These are phyloP conservation scores for Globisporangium spiculum DNA, from an alignment of 352 stramenopile genomes.

Conservation along the genomic window DNA sequence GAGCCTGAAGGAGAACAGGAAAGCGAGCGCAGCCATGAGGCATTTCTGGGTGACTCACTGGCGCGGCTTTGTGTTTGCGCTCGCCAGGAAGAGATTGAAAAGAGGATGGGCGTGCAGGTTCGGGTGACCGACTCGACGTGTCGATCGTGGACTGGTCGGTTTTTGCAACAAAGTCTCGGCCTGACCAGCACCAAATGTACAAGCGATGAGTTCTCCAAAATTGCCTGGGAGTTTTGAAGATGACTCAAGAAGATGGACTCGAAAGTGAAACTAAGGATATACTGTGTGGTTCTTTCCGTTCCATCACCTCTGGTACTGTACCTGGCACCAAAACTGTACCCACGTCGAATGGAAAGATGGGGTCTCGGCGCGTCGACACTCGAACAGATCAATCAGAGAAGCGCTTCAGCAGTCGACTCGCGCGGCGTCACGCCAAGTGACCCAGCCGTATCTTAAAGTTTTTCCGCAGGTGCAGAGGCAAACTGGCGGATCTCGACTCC, in stretches of 20 bases:
- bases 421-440: not conserved
- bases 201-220: not conserved
- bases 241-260: too few relatives aligned
- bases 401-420: constrained; percentile 12
- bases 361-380: constrained; percentile 7
- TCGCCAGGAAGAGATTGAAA: not conserved
- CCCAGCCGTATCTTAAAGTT: not conserved
- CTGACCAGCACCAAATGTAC: too few relatives aligned
- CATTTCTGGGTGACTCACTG: not conserved
- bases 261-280: too few relatives aligned
- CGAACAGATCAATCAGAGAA: constrained; percentile 13
- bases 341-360: not conserved
- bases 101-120: not conserved
- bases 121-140: not conserved
- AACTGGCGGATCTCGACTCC: too few relatives aligned
- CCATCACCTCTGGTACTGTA: not conserved
- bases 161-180: too few relatives aligned
- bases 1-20: not conserved
- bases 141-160: not conserved
- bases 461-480: not conserved
- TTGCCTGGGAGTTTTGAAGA: not conserved
- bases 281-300: not conserved
- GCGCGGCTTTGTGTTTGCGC: not conserved
- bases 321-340: not conserved
- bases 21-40: not conserved